phyloP scores from a whole-genome alignment of 768 basidiomycete genomes.

The Agrocybe pediades region DNA sequence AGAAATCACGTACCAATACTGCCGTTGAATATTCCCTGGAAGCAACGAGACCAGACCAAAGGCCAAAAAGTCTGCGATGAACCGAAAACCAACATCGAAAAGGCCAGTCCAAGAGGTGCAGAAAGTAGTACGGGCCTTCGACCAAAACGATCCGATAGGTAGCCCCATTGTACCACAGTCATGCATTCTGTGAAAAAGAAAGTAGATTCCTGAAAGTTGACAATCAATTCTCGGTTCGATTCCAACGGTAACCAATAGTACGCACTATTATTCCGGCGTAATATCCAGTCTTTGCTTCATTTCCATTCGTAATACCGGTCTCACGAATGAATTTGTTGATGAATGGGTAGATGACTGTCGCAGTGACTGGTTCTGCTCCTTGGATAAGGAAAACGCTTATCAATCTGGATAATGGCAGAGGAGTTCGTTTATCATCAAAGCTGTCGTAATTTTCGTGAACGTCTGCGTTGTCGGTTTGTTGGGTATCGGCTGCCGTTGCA shows the following conservation, averaged over 20 bases:
- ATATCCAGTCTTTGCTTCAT: constrained; percentile 48
- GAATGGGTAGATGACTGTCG: constrained; percentile 50
- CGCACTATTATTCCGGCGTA: constrained; percentile 50
- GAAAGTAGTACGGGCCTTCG: constrained; percentile 44
- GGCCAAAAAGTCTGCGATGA: constrained; percentile 40
- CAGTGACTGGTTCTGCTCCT: constrained; percentile 45
- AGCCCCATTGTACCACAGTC: constrained; percentile 46
- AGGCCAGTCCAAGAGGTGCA: constrained; percentile 40
- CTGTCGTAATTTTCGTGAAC: constrained; percentile 6
- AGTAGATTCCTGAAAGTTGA: constrained; percentile 36
- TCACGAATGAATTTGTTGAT: constrained; percentile 46
- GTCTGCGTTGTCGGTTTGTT: background rate
- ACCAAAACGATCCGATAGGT: constrained; percentile 43
- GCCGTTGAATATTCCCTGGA: constrained; percentile 39
- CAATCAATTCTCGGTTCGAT: background rate
- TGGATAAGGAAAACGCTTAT: constrained; percentile 41
- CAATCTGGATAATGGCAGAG: constrained; percentile 41
- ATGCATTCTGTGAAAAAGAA: constrained; percentile 48
- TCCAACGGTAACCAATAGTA: background rate
- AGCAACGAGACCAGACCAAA: constrained; percentile 25
- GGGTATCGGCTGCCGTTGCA: no score
- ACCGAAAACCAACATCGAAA: constrained; percentile 45
- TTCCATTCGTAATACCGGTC: constrained; percentile 44
- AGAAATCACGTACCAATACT: background rate
- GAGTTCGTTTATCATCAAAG: constrained; percentile 29